Conservation (phyloP, 108 stramenopile genomes). For the Conticribra guillardii region DNA sequence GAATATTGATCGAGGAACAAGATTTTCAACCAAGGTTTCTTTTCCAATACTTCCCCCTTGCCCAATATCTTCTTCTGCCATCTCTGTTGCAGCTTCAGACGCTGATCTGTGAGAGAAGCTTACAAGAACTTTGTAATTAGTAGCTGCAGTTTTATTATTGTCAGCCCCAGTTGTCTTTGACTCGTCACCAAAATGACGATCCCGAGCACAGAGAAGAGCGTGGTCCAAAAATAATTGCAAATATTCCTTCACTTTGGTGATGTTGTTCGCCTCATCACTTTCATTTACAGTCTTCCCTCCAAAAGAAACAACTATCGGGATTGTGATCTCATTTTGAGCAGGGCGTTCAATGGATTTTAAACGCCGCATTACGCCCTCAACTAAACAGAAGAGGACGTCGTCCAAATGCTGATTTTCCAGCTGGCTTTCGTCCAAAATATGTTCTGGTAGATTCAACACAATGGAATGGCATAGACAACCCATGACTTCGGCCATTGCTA, state of each 20-base stretch:
- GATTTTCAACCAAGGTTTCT: conserved; percentile 2
- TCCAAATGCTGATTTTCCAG: neutral
- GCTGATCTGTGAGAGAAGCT: conserved; percentile 2
- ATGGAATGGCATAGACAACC: conserved; percentile 1
- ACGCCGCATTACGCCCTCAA: neutral
- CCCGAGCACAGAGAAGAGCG: neutral
- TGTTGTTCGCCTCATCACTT: neutral
- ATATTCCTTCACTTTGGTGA: too few species aligned
- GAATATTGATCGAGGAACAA: conserved; percentile 23
- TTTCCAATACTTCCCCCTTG: neutral
- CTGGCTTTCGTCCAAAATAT: neutral
- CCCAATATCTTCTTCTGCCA: conserved; percentile 3
- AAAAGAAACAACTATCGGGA: neutral
- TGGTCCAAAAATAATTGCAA: neutral
- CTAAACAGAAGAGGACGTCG: neutral
- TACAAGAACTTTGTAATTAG: neutral
- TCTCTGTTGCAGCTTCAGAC: conserved; percentile 9
- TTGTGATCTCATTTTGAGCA: neutral
- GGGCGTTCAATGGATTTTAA: neutral
- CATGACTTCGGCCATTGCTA: conserved; percentile 20
- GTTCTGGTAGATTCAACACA: neutral
- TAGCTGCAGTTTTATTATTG: neutral
- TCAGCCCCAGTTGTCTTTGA: neutral
- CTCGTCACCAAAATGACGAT: neutral
- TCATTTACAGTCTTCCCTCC: neutral